These are phyloP conservation scores for Aspergillus steynii DNA, from an alignment of 495 filamentous ascomycete genomes.

Conservation along the genomic window DNA sequence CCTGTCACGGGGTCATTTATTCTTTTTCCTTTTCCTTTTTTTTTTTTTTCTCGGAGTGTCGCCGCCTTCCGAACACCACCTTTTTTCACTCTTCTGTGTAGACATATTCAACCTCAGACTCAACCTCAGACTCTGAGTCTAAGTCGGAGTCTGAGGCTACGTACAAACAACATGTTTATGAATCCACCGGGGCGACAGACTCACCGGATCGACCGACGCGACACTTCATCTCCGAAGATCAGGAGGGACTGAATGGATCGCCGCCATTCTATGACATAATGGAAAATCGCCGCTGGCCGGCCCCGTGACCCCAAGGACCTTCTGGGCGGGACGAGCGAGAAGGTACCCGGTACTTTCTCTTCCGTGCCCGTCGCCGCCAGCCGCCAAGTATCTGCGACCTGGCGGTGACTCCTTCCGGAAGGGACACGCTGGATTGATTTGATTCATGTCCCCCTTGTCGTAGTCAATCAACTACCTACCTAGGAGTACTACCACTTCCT, in stretches of 20 bases:
- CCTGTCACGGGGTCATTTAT: neutral
- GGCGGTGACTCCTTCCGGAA: neutral
- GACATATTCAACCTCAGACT: neutral
- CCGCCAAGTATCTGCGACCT: neutral
- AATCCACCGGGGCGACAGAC: neutral
- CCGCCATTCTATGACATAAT: constrained; percentile 34
- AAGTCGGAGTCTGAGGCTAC: no score
- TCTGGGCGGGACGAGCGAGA: constrained; percentile 37
- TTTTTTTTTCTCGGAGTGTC: constrained; percentile 8
- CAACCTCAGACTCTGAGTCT: neutral
- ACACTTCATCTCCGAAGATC: neutral
- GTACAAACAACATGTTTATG: neutral
- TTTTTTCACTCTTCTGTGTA: no score
- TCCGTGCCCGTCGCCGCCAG: neutral
- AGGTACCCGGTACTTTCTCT: neutral
- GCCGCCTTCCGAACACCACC: constrained; percentile 1
- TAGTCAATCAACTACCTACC: neutral
- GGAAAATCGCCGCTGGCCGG: constrained; percentile 19
- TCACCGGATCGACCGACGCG: neutral
- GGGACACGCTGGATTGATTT: constrained; percentile 6
- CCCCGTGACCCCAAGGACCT: constrained; percentile 22
- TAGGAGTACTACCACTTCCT: no score
- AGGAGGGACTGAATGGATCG: constrained; percentile 11
- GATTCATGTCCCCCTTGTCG: neutral
- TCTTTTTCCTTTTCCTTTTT: constrained; percentile 17